Evolutionary conservation across 2,329 filamentous ascomycete species (phyloP), one percentile per base, ranked within the genome.

Genomic region (Fusarium xylarioides): DNA sequence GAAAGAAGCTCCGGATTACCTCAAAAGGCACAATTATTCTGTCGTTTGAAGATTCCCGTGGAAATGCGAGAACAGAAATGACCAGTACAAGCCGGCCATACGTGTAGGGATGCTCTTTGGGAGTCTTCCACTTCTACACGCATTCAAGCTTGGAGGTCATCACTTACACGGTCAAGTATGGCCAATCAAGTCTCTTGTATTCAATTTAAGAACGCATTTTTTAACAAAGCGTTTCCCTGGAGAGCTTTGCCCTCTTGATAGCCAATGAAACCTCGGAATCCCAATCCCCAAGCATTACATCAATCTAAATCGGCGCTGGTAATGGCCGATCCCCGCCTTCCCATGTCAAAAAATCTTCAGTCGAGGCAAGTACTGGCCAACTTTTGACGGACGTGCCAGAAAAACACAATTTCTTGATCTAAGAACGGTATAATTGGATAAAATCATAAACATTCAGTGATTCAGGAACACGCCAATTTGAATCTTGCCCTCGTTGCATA

Each of bases 251-350:
- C 18, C 12, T 46, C 3, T 32, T 46, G 32, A 8, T 15, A 35
- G 8, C 54, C 54, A 57, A 57, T 57, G 10, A 47, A 57, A 32
- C 12, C 26, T 19, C 40, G 14, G 38, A n/a, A 34, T 56, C 4
- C 38, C n/a, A 34, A 47, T 55, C 37, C 52, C 52, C 52, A 43
- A 21, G 37, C 23, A 54, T 40, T 30, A 19, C 50, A 40, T 54
- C 15, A n/a, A 54, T 54, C 50, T 54, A 54, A 40, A 38, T 64
- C 61, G 61, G 61, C 43, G 14, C 16, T 60, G 26, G n/a, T 49
- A 64, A 35, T 38, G n/a, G 28, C 62, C 62, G 62, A 61, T 26
- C 62, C 44, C 56, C 46, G 62, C 62, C 26, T 49, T 42, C 38
- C 35, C 21, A 55, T 23, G 26, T 43, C 52, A 58, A 58, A 65